Evolutionary conservation across 495 filamentous ascomycete species (phyloP), one percentile per base, ranked within the genome.

Genomic region (Aspergillus sparsus): DNA sequence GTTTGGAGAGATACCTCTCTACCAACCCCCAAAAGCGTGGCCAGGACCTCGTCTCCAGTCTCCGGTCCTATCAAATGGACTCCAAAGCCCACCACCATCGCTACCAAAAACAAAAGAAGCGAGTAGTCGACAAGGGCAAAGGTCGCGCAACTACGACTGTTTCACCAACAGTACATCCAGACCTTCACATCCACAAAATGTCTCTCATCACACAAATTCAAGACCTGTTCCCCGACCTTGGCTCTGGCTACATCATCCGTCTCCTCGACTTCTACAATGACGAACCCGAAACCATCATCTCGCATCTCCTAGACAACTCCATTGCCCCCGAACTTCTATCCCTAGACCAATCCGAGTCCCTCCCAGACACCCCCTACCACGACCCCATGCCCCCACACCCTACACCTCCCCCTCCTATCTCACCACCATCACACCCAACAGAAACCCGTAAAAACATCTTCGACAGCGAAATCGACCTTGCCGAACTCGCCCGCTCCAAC

Each of bases 201-300:
- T 91, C 85, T 66, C 83, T 93, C 32, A 83, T 97, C 50, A 87
- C 86, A 7, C 90, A 93, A 73, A 80, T 98, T 39, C 92, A 96
- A 67, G 94, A 98, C 66, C 79, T 98, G 27, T 97, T 98, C 72
- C 92, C 94, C 0, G 85, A 93, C 58, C 81, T 98, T 7, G 94
- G 93, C 3, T 85, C 89, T 7, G 89, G 83, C 5, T 98, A 96
- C 71, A 75, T 98, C 42, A 77, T 88, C 13, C 85, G 84, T 60
- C 81, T 97, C 13, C 80, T 98, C 3, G 89, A 94, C 62, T 85
- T 88, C 67, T 94, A 94, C 74, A 67, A 75, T 57, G 83, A 93
- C 64, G 78, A 91, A 71, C 82, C 89, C 0, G 94, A 98, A 67
- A 82, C 86, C 66, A 86, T 93, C 37, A 87, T 93, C 46, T 82